phyloP scores from a whole-genome alignment of 805 yeast species.

The Candida maesae region DNA sequence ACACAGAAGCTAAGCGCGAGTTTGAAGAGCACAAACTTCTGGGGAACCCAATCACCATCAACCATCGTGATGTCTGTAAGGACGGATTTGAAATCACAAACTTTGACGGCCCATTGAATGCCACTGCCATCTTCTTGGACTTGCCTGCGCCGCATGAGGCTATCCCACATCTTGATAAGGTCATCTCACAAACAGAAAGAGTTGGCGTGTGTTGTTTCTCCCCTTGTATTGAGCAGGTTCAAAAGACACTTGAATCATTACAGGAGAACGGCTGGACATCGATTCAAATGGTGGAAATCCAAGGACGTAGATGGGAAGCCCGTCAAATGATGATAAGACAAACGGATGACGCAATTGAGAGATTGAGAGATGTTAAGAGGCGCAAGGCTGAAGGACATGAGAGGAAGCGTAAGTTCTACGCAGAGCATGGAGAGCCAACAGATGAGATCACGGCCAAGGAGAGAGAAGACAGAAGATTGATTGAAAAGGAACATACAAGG shows the following conservation, averaged over 20 bases:
- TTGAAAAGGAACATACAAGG: constrained; percentile 24
- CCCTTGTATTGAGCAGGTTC: constrained; percentile 97
- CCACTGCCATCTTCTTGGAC: constrained; percentile 80
- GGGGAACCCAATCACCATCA: constrained; percentile 50
- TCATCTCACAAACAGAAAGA: constrained; percentile 47
- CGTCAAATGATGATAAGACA: constrained; percentile 83
- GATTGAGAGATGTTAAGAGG: constrained; percentile 74
- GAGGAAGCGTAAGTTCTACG: constrained; percentile 38
- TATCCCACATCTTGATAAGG: constrained; percentile 62
- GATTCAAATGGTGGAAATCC: constrained; percentile 89
- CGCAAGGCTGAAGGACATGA: constrained; percentile 67
- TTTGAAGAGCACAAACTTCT: constrained; percentile 66
- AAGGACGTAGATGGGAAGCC: constrained; percentile 83
- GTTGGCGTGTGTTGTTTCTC: constrained; percentile 90
- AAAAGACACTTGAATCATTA: constrained; percentile 74
- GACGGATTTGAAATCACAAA: constrained; percentile 66
- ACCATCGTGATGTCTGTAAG: constrained; percentile 90
- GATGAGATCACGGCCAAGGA: constrained; percentile 23
- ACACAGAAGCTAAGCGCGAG: constrained; percentile 71
- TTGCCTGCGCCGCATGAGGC: constrained; percentile 98
- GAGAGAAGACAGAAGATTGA: constrained; percentile 24
- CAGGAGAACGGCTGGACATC: constrained; percentile 76
- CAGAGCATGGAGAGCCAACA: constrained; percentile 21
- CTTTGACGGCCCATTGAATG: constrained; percentile 42
- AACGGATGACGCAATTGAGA: constrained; percentile 72